Conservation (phyloP, 176 grass and related monocot genomes). For the Oryza officinalis region DNA sequence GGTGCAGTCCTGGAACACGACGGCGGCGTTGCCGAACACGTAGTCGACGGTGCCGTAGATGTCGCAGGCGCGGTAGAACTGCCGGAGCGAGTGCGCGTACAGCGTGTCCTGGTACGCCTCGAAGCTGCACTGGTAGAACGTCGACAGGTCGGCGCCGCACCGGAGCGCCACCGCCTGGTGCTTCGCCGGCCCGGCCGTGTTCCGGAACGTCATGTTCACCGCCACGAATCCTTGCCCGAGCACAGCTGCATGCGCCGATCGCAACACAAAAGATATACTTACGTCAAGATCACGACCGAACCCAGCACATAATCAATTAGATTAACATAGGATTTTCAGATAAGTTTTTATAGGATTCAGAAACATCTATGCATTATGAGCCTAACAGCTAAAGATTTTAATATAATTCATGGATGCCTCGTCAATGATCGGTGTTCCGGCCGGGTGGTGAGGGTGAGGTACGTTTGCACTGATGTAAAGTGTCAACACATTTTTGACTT, state of each 20-base stretch:
- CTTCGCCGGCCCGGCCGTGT: slow-evolving; percentile 75
- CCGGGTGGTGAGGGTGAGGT: neutral
- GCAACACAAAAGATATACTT: neutral
- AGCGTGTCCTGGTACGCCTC: slow-evolving; percentile 98
- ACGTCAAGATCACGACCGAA: neutral
- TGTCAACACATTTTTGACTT: slow-evolving; percentile 24
- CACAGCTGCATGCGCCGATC: slow-evolving; percentile 63
- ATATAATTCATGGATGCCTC: neutral
- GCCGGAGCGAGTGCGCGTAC: slow-evolving; percentile 83
- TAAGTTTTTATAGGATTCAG: neutral
- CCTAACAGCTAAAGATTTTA: neutral
- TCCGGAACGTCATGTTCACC: slow-evolving; percentile 91
- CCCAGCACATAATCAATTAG: neutral
- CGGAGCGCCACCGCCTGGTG: slow-evolving; percentile 87
- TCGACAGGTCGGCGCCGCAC: slow-evolving; percentile 62
- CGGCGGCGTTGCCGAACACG: slow-evolving; percentile 92
- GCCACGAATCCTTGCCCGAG: slow-evolving; percentile 82
- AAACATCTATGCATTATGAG: neutral
- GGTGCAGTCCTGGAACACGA: slow-evolving; percentile 78
- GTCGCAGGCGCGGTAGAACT: slow-evolving; percentile 95
- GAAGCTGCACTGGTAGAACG: slow-evolving; percentile 96
- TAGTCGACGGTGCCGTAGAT: slow-evolving; percentile 95
- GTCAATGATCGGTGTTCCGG: neutral
- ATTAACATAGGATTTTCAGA: neutral
- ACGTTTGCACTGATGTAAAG: neutral